These are phyloP conservation scores for Penicillium brevicompactum DNA, from an alignment of 2,329 filamentous ascomycete genomes.

Conservation along the genomic window DNA sequence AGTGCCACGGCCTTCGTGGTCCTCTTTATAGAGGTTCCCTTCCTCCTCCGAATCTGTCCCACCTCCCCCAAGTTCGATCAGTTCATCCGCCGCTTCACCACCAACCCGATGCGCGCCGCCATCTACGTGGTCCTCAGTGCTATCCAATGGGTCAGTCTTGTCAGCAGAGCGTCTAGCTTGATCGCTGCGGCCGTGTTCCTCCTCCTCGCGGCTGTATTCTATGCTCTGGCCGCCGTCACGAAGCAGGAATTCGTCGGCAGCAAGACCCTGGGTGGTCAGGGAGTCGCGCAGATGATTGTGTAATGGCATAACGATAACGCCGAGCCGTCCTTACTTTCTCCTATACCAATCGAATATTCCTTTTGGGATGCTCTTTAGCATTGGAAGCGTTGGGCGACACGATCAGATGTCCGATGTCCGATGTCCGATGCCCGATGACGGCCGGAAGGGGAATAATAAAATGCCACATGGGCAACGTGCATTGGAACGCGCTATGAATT, in stretches of 20 bases:
- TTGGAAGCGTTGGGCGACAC: constrained; percentile 11
- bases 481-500: constrained; percentile 26
- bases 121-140: constrained; percentile 81
- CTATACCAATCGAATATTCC: neutral
- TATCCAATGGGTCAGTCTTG: constrained; percentile 81
- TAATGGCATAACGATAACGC: constrained; percentile 39
- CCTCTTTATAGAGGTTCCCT: constrained; percentile 85
- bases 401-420: constrained; percentile 23
- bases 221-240: constrained; percentile 54
- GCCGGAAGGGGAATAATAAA: constrained; percentile 1
- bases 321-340: constrained; percentile 3
- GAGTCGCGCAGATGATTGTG: constrained; percentile 97
- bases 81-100: constrained; percentile 88
- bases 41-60: constrained; percentile 95
- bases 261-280: constrained; percentile 93
- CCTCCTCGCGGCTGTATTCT: constrained; percentile 75
- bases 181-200: constrained; percentile 86
- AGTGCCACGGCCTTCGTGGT: constrained; percentile 73
- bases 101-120: constrained; percentile 93
- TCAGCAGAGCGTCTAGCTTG: constrained; percentile 66
- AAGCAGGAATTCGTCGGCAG: constrained; percentile 60
- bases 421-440: neutral
- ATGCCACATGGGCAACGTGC: constrained; percentile 17
- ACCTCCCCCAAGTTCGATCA: constrained; percentile 87
- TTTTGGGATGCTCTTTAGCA: constrained; percentile 2